Base-by-base conservation (phyloP, 1,284 basidiomycete genomes). In the Grifola frondosa region DNA sequence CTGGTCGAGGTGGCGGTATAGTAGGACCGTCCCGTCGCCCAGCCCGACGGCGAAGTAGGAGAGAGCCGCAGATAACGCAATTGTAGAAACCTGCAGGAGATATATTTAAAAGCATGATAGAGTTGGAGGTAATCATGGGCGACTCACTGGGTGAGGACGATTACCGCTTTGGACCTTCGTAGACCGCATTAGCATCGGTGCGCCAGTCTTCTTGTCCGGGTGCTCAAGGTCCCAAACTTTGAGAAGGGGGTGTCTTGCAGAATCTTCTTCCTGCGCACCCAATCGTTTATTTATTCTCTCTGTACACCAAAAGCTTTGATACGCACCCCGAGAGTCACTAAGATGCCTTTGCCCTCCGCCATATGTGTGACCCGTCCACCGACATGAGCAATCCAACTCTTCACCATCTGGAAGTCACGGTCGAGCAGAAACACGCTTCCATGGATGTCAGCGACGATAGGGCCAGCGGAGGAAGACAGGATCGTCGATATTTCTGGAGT, bases 21-120 rank as follows among this genome's bases (percentile, higher is more conserved):
- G 74, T 5, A 97, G 76, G 6, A 97, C 93, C 0, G 91, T 91
- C n/a, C 96, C 96, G 59, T 98, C 95, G 2, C 86, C 93, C 9
- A 98, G 77, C 7, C 93, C 96, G 30, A 97, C 78, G 5, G 94
- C 88, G 15, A 99, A 79, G 64, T 94, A 89, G 1, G 88, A 82
- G 1, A 97, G 74, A n/a, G 78, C 78, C 6, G 81, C 70, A 0
- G 94, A 90, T 20, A 95, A 71, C 0, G 94, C 88, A 10, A 97
- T 70, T 0, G 86, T 80, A 5, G 91, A 85, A 3, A 96, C 81
- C 88, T 92, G 41, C 1, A 7, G 25, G 4, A 20, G 17, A 30
- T 37, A 30, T 30, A 34, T 37, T 32, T 48, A 6, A 51, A 36
- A 33, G 9, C 12, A 26, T 15, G 12, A 21, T 28, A 20, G 24